phyloP scores from a whole-genome alignment of 768 basidiomycete species.

The Russula abietina region DNA sequence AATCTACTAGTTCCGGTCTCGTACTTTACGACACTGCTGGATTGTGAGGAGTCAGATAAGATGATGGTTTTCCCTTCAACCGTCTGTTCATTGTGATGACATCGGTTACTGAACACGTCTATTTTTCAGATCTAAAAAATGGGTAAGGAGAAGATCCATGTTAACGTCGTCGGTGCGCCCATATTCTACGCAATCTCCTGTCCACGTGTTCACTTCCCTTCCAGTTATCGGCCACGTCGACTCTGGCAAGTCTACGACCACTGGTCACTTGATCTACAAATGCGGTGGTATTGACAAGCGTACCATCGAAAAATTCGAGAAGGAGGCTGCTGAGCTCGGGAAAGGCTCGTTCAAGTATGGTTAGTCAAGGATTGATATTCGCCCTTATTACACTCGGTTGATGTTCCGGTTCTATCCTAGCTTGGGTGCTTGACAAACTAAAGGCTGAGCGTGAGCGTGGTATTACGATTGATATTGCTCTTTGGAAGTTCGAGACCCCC shows the following conservation, averaged over 20 bases:
- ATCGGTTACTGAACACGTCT: slow-evolving; percentile 12
- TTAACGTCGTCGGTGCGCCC: slow-evolving; percentile 92
- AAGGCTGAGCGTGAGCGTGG: slow-evolving; percentile 99
- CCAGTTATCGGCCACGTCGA: slow-evolving; percentile 98
- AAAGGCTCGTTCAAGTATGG: slow-evolving; percentile 99
- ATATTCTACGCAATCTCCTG: slow-evolving; percentile 27
- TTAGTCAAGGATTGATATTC: slow-evolving; percentile 36
- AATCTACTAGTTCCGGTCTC: slow-evolving; percentile 1
- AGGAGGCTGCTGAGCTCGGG: slow-evolving; percentile 99
- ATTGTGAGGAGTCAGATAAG: slow-evolving; percentile 17
- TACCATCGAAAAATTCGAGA: slow-evolving; percentile 99
- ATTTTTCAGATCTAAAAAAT: slow-evolving; percentile 58
- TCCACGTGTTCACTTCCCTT: slow-evolving; percentile 29
- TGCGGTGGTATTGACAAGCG: slow-evolving; percentile 99
- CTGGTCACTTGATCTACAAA: slow-evolving; percentile 99
- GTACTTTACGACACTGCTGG: slow-evolving; percentile 15
- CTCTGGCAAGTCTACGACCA: slow-evolving; percentile 99
- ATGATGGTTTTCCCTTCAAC: slow-evolving; percentile 14
- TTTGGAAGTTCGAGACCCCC: slow-evolving; percentile 99
- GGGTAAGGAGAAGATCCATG: slow-evolving; percentile 95
- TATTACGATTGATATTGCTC: slow-evolving; percentile 99
- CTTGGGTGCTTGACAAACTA: slow-evolving; percentile 99
- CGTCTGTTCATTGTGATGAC: neutral
- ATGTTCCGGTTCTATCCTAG: slow-evolving; percentile 40
- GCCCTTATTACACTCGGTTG: slow-evolving; percentile 17